phyloP scores from a whole-genome alignment of 2,329 filamentous ascomycete genomes.

The Apiospora hydei region DNA sequence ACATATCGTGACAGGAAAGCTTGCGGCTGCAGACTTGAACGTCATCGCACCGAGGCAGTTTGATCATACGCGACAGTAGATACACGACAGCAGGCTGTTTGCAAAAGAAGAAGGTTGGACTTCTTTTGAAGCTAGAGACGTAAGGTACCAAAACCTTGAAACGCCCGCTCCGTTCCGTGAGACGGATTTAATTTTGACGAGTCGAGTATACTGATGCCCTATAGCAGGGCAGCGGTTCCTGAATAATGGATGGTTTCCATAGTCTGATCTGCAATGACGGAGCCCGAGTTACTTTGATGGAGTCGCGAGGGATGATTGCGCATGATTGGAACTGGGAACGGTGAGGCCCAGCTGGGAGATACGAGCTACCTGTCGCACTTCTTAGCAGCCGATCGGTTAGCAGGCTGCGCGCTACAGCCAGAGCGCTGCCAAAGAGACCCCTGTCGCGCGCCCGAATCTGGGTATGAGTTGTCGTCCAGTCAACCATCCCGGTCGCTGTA shows the following conservation, averaged over 20 bases:
- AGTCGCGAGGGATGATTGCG: not conserved
- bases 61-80: not conserved
- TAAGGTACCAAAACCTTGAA: constrained; percentile 10
- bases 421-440: not conserved
- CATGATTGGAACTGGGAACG: constrained; percentile 18
- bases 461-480: constrained; percentile 11
- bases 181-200: not conserved
- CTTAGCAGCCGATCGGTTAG: not conserved
- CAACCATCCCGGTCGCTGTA: constrained; percentile 15
- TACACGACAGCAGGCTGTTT: not conserved
- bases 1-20: not conserved
- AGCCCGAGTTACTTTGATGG: constrained; percentile 15
- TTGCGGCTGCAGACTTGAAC: not conserved
- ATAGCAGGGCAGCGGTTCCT: not conserved
- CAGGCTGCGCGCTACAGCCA: not conserved
- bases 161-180: not conserved
- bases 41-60: not conserved
- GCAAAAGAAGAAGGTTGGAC: not conserved
- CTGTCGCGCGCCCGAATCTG: not conserved
- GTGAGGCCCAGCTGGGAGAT: constrained; percentile 12
- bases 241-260: constrained; percentile 19
- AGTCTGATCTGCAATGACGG: constrained; percentile 14
- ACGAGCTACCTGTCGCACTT: not conserved
- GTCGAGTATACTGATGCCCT: not conserved
- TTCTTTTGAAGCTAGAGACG: not conserved